These are phyloP conservation scores for Aspergillus proliferans DNA, from an alignment of 2,329 filamentous ascomycete species.

Conservation along the genomic window DNA sequence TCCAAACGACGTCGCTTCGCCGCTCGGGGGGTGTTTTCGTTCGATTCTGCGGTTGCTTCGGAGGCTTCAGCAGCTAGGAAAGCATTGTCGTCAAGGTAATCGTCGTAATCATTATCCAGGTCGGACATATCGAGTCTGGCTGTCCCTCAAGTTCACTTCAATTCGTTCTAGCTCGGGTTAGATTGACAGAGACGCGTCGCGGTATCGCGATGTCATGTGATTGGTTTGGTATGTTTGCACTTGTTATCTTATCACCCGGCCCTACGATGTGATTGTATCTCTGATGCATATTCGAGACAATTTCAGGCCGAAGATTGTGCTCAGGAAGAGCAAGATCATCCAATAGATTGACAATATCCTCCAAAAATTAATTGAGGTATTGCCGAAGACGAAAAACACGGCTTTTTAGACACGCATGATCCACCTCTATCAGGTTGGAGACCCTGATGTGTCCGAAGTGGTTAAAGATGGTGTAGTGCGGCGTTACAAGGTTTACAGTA, in stretches of 20 bases:
- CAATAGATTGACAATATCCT: no score
- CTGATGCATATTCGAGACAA: no score
- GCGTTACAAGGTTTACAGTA: no score
- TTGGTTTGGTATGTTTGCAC: constrained; percentile 3
- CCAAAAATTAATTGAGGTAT: no score
- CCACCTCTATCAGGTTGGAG: no score
- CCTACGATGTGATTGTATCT: not conserved
- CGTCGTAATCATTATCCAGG: constrained; percentile 21
- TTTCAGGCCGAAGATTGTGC: no score
- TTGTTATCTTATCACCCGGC: not conserved
- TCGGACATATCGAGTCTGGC: constrained; percentile 21
- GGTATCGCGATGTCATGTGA: constrained; percentile 14
- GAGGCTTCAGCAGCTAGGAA: constrained; percentile 21
- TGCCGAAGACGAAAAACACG: no score
- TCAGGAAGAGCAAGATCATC: no score
- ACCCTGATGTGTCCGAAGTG: no score
- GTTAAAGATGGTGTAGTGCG: no score
- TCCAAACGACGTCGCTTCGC: constrained; percentile 31
- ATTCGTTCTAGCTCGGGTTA: not conserved
- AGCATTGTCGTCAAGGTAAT: constrained; percentile 27
- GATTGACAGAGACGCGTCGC: constrained; percentile 8
- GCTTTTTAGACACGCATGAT: no score
- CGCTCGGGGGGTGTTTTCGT: constrained; percentile 18
- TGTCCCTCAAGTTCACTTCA: not conserved
- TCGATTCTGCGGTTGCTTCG: constrained; percentile 4